A percentile compares a stretch with the other conserved stretches of the same genome.
These are phyloP conservation scores for Brassica juncea DNA, from an alignment of 345 rosid genomes.

Conservation along the genomic window DNA sequence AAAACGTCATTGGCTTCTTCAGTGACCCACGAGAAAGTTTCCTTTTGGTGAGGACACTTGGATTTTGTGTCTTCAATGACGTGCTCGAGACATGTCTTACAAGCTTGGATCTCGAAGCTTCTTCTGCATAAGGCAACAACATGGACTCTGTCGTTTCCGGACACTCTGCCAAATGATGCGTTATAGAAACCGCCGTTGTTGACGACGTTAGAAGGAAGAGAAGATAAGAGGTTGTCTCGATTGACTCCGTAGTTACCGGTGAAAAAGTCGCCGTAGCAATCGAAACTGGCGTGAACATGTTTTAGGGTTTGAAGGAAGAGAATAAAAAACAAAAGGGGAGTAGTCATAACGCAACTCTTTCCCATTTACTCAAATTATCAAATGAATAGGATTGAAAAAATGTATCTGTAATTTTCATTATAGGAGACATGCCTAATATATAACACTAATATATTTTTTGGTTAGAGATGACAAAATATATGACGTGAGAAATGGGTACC, in stretches of 20 bases:
- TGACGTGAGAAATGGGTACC: not conserved
- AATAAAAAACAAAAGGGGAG: constrained; percentile 3
- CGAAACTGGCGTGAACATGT: constrained; percentile 18
- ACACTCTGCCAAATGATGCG: constrained; percentile 33
- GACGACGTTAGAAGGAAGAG: constrained; percentile 40
- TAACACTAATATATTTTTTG: too few relatives aligned
- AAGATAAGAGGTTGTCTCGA: constrained; percentile 35
- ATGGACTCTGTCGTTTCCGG: constrained; percentile 28
- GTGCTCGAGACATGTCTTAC: constrained; percentile 34
- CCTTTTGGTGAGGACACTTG: constrained; percentile 44
- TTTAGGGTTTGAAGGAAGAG: constrained; percentile 2
- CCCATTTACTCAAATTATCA: not conserved
- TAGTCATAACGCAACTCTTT: not conserved
- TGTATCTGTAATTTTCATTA: too few relatives aligned
- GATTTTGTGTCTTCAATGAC: constrained; percentile 1
- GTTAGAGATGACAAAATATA: not conserved
- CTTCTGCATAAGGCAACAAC: constrained; percentile 45
- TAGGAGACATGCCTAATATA: too few relatives aligned
- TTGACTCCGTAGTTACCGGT: constrained; percentile 31
- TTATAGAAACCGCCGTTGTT: constrained; percentile 39
- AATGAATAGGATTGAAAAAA: not conserved
- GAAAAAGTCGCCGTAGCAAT: constrained; percentile 38
- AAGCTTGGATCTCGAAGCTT: constrained; percentile 34
- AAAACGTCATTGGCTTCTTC: constrained; percentile 20
- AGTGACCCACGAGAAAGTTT: constrained; percentile 36